phyloP scores from a whole-genome alignment of 768 basidiomycete species.

The Coprinopsis sp. region DNA sequence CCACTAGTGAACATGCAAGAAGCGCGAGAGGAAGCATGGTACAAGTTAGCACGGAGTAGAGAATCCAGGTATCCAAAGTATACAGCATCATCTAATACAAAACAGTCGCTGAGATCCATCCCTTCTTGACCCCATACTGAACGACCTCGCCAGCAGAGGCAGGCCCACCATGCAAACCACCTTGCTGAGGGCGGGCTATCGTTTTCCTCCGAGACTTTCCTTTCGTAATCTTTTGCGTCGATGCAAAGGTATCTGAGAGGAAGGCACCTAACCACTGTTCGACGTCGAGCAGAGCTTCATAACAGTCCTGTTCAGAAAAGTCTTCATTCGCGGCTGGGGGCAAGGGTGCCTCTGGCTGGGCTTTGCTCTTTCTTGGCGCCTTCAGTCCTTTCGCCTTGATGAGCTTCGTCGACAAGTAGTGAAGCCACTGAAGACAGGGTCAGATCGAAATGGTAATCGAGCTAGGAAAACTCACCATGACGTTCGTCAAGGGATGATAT shows the following conservation, averaged over 20 bases:
- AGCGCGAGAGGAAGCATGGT: neutral
- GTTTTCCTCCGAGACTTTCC: constrained; percentile 34
- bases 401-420: constrained; percentile 75
- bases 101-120: constrained; percentile 47
- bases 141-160: constrained; percentile 59
- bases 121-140: constrained; percentile 51
- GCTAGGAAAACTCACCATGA: constrained; percentile 59
- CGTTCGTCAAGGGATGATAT: constrained; percentile 81
- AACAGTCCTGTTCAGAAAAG: constrained; percentile 65
- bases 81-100: constrained; percentile 2
- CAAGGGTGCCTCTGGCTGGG: constrained; percentile 18
- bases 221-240: constrained; percentile 24
- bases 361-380: constrained; percentile 42
- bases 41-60: neutral
- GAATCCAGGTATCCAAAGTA: neutral
- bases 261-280: constrained; percentile 52
- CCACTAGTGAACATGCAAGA: neutral
- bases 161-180: constrained; percentile 22
- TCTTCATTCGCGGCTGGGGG: constrained; percentile 20
- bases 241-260: constrained; percentile 31
- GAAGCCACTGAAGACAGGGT: constrained; percentile 68
- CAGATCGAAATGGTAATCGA: neutral
- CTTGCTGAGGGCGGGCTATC: constrained; percentile 15
- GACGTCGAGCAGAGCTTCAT: constrained; percentile 62
- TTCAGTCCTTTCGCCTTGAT: constrained; percentile 66